phyloP scores from a whole-genome alignment of 1,139 yeast species.

The Kodamaea derodonti region DNA sequence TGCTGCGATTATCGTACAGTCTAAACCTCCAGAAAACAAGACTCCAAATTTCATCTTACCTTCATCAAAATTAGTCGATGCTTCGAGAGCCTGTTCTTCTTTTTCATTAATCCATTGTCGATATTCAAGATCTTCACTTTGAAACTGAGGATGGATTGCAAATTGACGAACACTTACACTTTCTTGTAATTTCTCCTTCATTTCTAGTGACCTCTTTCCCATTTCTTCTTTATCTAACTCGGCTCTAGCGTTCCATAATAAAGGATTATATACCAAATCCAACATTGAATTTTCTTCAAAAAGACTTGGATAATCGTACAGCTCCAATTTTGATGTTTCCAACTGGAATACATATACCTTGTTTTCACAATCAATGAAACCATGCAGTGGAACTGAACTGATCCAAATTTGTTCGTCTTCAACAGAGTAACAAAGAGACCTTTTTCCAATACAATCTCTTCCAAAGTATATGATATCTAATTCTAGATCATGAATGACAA shows the following conservation, averaged over 20 bases:
- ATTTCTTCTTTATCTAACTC: not conserved
- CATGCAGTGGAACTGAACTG: constrained; percentile 38
- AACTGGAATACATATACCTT: constrained; percentile 42
- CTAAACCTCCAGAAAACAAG: constrained; percentile 90
- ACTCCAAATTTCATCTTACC: constrained; percentile 43
- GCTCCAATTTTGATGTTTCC: constrained; percentile 11
- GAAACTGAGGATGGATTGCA: constrained; percentile 56
- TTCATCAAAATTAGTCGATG: too few species aligned
- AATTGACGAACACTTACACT: constrained; percentile 51
- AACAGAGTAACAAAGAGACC: constrained; percentile 58
- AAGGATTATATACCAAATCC: constrained; percentile 3
- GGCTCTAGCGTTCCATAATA: not conserved
- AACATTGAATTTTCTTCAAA: constrained; percentile 1
- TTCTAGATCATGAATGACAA: constrained; percentile 41
- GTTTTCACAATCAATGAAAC: constrained; percentile 51
- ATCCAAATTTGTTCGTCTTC: constrained; percentile 35
- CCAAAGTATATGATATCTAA: constrained; percentile 61
- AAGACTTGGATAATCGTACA: constrained; percentile 4
- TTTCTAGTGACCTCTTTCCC: not conserved
- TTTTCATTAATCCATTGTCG: not conserved
- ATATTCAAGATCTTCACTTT: constrained; percentile 18
- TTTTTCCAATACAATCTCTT: constrained; percentile 76
- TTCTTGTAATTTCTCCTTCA: constrained; percentile 20
- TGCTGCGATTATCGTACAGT: constrained; percentile 75
- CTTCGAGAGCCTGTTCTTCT: too few species aligned